These are phyloP conservation scores for Acacia concinna DNA, from an alignment of 331 rosid genomes.

Conservation along the genomic window DNA sequence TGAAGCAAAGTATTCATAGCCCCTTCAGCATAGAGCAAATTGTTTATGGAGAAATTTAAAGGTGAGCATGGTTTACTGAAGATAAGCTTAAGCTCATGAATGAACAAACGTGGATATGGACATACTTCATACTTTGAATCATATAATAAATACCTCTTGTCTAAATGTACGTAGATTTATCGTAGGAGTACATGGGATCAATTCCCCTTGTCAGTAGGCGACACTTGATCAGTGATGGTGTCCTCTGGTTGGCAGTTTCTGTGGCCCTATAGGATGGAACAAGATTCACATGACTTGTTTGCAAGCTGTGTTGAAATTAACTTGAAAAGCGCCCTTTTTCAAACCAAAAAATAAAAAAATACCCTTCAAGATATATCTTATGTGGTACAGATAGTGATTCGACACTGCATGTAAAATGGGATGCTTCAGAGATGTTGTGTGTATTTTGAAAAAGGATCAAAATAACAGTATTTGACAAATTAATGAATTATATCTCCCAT, in stretches of 20 bases:
- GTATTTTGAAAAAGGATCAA: too few relatives aligned
- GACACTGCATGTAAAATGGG: not conserved
- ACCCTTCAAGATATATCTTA: not conserved
- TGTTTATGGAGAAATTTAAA: not conserved
- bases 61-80: not conserved
- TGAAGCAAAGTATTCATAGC: not conserved
- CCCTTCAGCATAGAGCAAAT: not conserved
- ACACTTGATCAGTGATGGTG: not conserved
- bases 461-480: not conserved
- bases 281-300: constrained; percentile 5
- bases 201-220: not conserved
- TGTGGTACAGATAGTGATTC: constrained; percentile 12
- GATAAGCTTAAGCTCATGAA: not conserved
- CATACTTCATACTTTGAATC: not conserved
- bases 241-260: not conserved
- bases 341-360: not conserved
- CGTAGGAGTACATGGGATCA: not conserved
- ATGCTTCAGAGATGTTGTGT: not conserved
- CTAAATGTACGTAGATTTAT: too few relatives aligned
- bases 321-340: not conserved
- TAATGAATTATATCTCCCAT: too few relatives aligned
- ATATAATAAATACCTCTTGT: too few relatives aligned
- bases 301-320: not conserved
- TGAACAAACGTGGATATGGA: not conserved
- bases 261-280: constrained; percentile 2